phyloP scores from a whole-genome alignment of 805 yeast genomes.

The Yamadazyma ubonensis region DNA sequence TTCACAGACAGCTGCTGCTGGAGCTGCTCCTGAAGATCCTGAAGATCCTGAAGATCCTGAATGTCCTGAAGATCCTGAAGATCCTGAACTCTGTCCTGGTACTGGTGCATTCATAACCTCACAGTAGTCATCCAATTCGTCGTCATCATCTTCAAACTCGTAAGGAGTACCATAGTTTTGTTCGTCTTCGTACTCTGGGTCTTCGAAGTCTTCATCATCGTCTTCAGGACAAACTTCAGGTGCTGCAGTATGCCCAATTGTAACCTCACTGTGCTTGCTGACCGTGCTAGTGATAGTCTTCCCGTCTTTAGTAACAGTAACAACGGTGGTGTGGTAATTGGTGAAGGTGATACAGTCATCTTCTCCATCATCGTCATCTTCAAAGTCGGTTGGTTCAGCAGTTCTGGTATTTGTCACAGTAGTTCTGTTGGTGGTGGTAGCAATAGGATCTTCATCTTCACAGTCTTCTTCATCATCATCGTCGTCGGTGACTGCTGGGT shows the following conservation, averaged over 20 bases:
- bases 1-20: constrained; percentile 8
- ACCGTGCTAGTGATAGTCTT: constrained; percentile 15
- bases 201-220: constrained; percentile 14
- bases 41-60: constrained; percentile 1
- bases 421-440: too few species aligned
- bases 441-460: background rate
- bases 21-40: background rate
- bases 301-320: constrained; percentile 12
- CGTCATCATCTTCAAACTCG: constrained; percentile 7
- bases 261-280: constrained; percentile 7
- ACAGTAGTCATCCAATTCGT: constrained; percentile 2
- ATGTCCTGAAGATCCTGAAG: constrained; percentile 1
- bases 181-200: too few species aligned
- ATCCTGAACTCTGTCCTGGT: constrained; percentile 3
- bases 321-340: constrained; percentile 12
- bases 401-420: too few species aligned
- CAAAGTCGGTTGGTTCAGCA: constrained; percentile 11
- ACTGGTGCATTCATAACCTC: constrained; percentile 3
- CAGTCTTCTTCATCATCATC: background rate
- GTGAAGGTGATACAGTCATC: constrained; percentile 14
- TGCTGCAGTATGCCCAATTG: constrained; percentile 5
- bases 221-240: constrained; percentile 14
- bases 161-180: background rate
- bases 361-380: constrained; percentile 16
- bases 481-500: too few species aligned